A percentile compares a stretch with the other conserved stretches of the same genome.
These are phyloP conservation scores for Pichia occidentalis DNA, from an alignment of 805 yeast genomes.

Conservation along the genomic window DNA sequence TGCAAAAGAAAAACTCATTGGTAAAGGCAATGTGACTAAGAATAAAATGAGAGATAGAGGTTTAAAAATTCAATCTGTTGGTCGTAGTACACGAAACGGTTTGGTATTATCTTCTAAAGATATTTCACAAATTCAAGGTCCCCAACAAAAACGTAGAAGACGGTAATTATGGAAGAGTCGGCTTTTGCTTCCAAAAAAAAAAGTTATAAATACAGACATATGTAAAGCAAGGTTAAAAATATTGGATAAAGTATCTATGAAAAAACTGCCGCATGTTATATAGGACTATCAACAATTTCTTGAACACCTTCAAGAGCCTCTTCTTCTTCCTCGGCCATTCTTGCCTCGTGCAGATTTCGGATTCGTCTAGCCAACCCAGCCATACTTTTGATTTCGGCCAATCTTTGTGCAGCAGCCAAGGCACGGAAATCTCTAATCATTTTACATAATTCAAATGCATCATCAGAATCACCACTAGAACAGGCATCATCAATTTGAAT, in stretches of 20 bases:
- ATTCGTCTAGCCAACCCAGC: conserved; percentile 47
- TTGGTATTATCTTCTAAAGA: conserved; percentile 62
- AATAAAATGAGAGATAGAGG: conserved; percentile 60
- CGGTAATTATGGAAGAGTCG: not conserved
- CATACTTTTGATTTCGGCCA: conserved; percentile 68
- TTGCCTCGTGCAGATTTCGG: conserved; percentile 45
- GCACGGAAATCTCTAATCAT: conserved; percentile 69
- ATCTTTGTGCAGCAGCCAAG: conserved; percentile 73
- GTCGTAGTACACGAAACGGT: conserved; percentile 74
- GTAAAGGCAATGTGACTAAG: conserved; percentile 36
- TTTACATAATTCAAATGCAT: conserved; percentile 63
- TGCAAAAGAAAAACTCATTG: conserved; percentile 44
- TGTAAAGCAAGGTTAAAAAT: too few relatives aligned
- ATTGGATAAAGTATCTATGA: too few relatives aligned
- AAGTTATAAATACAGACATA: too few relatives aligned
- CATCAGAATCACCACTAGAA: conserved; percentile 51
- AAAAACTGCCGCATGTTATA: too few relatives aligned
- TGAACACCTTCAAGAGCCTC: not conserved
- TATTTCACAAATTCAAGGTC: conserved; percentile 39
- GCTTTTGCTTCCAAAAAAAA: too few relatives aligned
- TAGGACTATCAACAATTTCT: not conserved
- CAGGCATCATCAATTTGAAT: conserved; percentile 72
- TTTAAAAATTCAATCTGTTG: conserved; percentile 66
- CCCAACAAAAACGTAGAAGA: not conserved
- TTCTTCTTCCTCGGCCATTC: conserved; percentile 30